These are phyloP conservation scores for Gyrodon lividus DNA, from an alignment of 768 basidiomycete genomes.

Conservation along the genomic window DNA sequence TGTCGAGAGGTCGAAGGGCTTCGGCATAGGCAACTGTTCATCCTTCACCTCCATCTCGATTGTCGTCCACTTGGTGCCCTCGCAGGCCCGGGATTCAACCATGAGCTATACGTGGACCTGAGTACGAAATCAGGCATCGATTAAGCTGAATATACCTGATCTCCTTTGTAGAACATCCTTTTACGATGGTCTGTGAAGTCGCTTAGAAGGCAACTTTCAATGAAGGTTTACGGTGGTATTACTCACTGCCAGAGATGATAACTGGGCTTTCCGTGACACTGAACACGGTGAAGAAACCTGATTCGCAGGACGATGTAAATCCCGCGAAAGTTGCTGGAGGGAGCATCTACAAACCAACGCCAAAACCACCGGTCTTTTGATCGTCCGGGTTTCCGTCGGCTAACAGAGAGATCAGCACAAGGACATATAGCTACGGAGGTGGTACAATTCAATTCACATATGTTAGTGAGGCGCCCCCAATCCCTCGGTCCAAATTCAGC, in stretches of 20 bases:
- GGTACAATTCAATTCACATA: slow-evolving; percentile 25
- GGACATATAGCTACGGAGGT: neutral
- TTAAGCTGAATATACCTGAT: slow-evolving; percentile 9
- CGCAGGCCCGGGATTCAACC: neutral
- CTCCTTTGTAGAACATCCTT: slow-evolving; percentile 5
- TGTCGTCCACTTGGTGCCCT: slow-evolving; percentile 36
- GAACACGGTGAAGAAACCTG: slow-evolving; percentile 30
- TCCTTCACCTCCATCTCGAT: slow-evolving; percentile 50
- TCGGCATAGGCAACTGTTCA: slow-evolving; percentile 37
- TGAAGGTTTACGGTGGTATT: neutral
- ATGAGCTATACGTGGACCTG: neutral
- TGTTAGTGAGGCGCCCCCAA: slow-evolving; percentile 49
- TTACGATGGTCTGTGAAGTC: neutral
- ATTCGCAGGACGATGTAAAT: neutral
- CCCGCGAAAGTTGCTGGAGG: neutral
- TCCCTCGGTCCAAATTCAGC: slow-evolving; percentile 44
- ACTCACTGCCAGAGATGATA: slow-evolving; percentile 23
- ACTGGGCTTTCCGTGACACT: slow-evolving; percentile 27
- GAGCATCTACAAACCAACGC: slow-evolving; percentile 26
- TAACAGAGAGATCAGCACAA: slow-evolving; percentile 3
- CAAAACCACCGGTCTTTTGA: slow-evolving; percentile 49
- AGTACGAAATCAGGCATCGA: neutral
- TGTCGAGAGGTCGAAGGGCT: slow-evolving; percentile 44
- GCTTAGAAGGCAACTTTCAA: neutral
- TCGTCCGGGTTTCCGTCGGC: slow-evolving; percentile 58